Percentiles rank a stretch among this genome's conserved stretches.
phyloP scores from a whole-genome alignment of 1,284 basidiomycete species.

The Boletellus deceptivus region DNA sequence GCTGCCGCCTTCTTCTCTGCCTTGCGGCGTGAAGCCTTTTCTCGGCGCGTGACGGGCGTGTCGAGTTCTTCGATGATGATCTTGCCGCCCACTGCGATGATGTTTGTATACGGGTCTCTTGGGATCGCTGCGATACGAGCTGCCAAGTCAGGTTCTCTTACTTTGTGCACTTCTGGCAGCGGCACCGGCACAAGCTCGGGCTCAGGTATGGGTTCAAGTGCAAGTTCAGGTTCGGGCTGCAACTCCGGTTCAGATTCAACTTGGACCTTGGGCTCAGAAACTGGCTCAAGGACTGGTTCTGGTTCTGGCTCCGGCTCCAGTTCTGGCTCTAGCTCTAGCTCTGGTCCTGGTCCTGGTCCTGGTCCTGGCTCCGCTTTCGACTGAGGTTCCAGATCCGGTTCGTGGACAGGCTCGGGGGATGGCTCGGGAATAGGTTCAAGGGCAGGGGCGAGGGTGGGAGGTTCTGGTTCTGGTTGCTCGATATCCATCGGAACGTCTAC shows the following conservation, averaged over 20 bases:
- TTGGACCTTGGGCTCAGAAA: background rate
- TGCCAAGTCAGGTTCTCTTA: slow-evolving; percentile 17
- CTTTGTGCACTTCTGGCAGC: slow-evolving; percentile 1
- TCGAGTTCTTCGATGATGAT: slow-evolving; percentile 68
- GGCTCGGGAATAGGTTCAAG: slow-evolving; percentile 2
- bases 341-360: background rate
- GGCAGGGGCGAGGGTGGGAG: background rate
- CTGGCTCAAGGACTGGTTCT: background rate
- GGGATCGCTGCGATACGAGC: slow-evolving; percentile 32
- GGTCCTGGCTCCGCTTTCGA: no score
- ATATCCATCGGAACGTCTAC: slow-evolving; percentile 18
- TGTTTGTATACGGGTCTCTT: slow-evolving; percentile 29
- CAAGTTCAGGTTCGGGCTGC: background rate
- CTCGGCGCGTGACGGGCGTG: slow-evolving; percentile 60
- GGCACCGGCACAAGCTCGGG: background rate
- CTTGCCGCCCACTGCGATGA: slow-evolving; percentile 38
- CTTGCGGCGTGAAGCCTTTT: slow-evolving; percentile 50
- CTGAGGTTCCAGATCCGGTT: background rate
- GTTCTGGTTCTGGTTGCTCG: slow-evolving; percentile 11
- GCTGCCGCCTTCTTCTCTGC: slow-evolving; percentile 37
- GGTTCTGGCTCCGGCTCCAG: background rate
- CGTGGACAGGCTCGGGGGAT: background rate
- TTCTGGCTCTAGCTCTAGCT: background rate
- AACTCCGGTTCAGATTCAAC: background rate
- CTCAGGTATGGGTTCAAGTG: background rate